Base-by-base conservation (phyloP, 768 basidiomycete genomes). In the Podaxis carcinomalis region DNA sequence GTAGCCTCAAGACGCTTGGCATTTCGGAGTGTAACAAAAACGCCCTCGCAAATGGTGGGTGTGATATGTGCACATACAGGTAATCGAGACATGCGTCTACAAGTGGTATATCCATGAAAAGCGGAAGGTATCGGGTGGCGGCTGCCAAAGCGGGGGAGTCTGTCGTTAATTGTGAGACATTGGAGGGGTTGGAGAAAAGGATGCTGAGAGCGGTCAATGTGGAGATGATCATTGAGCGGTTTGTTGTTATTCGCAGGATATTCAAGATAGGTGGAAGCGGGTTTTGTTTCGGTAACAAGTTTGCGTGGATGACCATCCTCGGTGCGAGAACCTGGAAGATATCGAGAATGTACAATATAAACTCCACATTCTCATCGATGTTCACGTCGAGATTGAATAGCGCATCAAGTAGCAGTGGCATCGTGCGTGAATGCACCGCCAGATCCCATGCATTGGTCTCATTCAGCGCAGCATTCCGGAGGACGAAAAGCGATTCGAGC, bases 391-490 rank as follows among this genome's bases (percentile, higher is more conserved):
- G 81, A 60, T 82, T 81, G 65, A 81, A 80, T 56, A 96, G 75
- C 0, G 88, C 80, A 44, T 83, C 82, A 60, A 89, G 77, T 21
- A 93, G 77, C 7, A 95, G 73, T 11, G 85, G 81, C 56, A 87
- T 76, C 1, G 89, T 89, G 46, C 85, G 83, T 13, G 82, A 77
- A 63, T 86, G 83, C 21, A 72, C 73, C 2, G 81, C 73, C 28
- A 95, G 76, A 61, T 88, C 85, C 42, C 76, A 71, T 2, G 84
- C 83, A 65, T 92, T 93, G 54, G 78, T 77, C 49, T 88, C 86
- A 62, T 86, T 81, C 46, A 89, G 74, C n/a, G 88, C 83, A 5
- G 88, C 82, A 71, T 97, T 97, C n/a, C 95, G 85, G 44, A 99
- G 79, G 60, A 97, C 79, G 64, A 92, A 88, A 46, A 95, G 78